Evolutionary conservation across 2,329 filamentous ascomycete genomes (phyloP), one percentile per base, ranked within the genome.

Genomic region (Pseudogymnoascus sp.): DNA sequence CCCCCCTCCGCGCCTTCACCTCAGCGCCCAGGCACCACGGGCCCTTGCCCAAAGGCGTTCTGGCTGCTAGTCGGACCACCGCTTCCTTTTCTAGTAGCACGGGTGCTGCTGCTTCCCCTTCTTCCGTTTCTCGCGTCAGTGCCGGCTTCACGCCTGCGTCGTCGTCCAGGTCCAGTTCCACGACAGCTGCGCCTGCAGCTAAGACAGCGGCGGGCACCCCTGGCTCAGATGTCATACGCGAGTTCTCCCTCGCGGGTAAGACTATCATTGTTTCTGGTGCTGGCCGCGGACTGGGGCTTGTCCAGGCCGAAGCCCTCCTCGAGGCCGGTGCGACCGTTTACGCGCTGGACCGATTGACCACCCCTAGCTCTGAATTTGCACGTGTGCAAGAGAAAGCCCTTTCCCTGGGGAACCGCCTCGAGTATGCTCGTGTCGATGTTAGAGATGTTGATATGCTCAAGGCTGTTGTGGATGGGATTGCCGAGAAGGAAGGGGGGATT

Each of bases 211-310:
- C 14, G 16, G 28, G 5, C 22, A 28, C 41, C 14, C 14, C 14
- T 3, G 6, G 0, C 22, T 18, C 41, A 9, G 2, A 3, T 5
- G 41, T 50, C 41, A 22, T 50, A 16, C 81, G 84, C 5, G 88
- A 91, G 70, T 91, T 91, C 74, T 83, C 82, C 64, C 76, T 92
- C 35, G 76, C 76, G n/a, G 82, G 83, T 62, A 87, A 85, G 67
- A 80, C 89, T 1, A 82, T 90, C 54, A 72, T 89, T 30, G 85
- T 91, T 2, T 88, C 87, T 1, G 89, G 89, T 16, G 89, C 82
- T 60, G 88, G 83, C 2, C 80, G 85, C 63, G 89, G 89, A 0
- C 78, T 92, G 8, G 89, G 89, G n/a, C 74, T 93, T 18, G 83
- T 86, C 5, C 82, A 91, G 67, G 83, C 87, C 1, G 88, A 92